A percentile compares a stretch with the other conserved stretches of the same genome.
phyloP scores from a whole-genome alignment of 257 asterid species.

The Mentha longifolia region DNA sequence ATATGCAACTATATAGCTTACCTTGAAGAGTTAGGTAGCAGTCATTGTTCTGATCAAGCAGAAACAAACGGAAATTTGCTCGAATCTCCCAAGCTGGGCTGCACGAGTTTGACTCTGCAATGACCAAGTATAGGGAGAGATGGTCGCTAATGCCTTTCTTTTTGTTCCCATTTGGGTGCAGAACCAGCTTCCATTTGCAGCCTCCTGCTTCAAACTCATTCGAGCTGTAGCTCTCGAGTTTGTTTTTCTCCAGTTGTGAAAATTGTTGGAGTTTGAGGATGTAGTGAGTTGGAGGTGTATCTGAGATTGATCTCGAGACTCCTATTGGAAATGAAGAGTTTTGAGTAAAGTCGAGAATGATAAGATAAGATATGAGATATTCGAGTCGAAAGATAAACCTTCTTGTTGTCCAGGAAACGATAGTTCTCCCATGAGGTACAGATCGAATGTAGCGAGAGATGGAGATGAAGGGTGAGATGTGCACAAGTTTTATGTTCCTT shows the following conservation, averaged over 20 bases:
- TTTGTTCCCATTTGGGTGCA: slow-evolving; percentile 76
- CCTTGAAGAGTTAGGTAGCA: slow-evolving; percentile 59
- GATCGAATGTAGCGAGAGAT: background rate
- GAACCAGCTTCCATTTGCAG: slow-evolving; percentile 67
- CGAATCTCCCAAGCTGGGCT: slow-evolving; percentile 61
- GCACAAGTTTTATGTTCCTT: background rate
- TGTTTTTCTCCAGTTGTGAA: slow-evolving; percentile 51
- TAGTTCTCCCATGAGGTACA: slow-evolving; percentile 23
- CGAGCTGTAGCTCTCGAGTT: slow-evolving; percentile 50
- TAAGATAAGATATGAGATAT: background rate
- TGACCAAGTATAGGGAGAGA: slow-evolving; percentile 57
- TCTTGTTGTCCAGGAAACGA: slow-evolving; percentile 30
- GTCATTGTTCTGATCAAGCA: slow-evolving; percentile 71
- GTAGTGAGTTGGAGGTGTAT: slow-evolving; percentile 59
- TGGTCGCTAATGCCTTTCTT: slow-evolving; percentile 52
- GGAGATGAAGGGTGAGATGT: background rate
- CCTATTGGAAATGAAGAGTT: background rate
- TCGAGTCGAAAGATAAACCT: slow-evolving; percentile 20
- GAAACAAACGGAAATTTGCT: slow-evolving; percentile 51
- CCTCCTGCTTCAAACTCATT: slow-evolving; percentile 69
- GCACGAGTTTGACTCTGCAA: slow-evolving; percentile 39
- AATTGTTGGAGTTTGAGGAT: slow-evolving; percentile 46
- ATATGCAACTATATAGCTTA: slow-evolving; percentile 1
- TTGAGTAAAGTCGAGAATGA: slow-evolving; percentile 6
- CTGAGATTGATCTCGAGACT: slow-evolving; percentile 40